These are phyloP conservation scores for Phyllosticta citribraziliensis DNA, from an alignment of 2,329 filamentous ascomycete genomes.

Conservation along the genomic window DNA sequence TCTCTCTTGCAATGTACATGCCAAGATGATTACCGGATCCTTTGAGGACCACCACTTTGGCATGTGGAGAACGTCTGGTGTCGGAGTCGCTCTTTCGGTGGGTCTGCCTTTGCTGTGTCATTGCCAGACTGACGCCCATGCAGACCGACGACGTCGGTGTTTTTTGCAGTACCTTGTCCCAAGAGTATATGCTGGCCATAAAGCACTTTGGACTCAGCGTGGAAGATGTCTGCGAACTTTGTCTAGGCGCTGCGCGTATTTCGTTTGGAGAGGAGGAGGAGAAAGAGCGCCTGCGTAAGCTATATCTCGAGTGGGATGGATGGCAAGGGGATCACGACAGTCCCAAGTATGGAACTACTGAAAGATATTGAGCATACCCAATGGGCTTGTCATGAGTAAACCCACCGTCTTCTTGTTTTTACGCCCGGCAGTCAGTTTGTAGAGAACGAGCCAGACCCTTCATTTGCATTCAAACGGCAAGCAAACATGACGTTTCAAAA, in stretches of 20 bases:
- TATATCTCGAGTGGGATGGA: slow-evolving; percentile 6
- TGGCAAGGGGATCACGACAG: not conserved
- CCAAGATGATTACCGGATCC: slow-evolving; percentile 59
- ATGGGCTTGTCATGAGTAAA: too few relatives aligned
- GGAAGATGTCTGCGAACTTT: slow-evolving; percentile 43
- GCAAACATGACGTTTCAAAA: too few relatives aligned
- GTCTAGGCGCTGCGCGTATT: slow-evolving; percentile 50
- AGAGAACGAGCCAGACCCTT: too few relatives aligned
- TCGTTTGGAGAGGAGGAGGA: slow-evolving; percentile 60
- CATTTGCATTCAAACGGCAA: too few relatives aligned
- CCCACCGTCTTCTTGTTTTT: too few relatives aligned
- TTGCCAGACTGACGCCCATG: slow-evolving; percentile 11
- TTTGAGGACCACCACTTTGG: slow-evolving; percentile 66
- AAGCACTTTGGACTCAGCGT: slow-evolving; percentile 54
- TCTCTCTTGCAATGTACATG: slow-evolving; percentile 70
- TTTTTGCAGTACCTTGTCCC: slow-evolving; percentile 65
- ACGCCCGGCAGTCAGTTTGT: too few relatives aligned
- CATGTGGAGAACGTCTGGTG: slow-evolving; percentile 53
- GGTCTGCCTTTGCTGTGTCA: slow-evolving; percentile 28
- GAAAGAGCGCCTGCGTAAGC: slow-evolving; percentile 42
- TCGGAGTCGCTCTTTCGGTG: slow-evolving; percentile 55
- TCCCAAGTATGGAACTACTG: too few relatives aligned
- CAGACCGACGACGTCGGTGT: slow-evolving; percentile 79
- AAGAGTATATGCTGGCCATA: slow-evolving; percentile 66
- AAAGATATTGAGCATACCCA: too few relatives aligned